Percentiles rank a stretch among this genome's conserved stretches.
Evolutionary conservation across 2,329 filamentous ascomycete genomes (phyloP).

Genomic region (Colletotrichum brevisporum): DNA sequence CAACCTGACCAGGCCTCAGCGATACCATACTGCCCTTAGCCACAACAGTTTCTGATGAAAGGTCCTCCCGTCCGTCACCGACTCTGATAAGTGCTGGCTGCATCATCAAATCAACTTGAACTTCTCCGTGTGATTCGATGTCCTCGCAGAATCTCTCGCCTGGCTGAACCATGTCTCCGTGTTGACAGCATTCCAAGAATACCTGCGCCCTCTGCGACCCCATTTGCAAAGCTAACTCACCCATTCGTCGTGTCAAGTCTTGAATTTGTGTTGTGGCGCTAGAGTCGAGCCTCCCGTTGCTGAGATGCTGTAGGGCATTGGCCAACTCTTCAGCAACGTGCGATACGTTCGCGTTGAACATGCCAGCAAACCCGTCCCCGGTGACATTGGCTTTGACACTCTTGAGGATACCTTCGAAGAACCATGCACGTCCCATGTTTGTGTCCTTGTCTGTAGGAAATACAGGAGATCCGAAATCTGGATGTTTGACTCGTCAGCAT

Average conservation of each 20-base stretch:
- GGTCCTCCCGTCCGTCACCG: conserved; percentile 28
- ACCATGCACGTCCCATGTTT: conserved; percentile 9
- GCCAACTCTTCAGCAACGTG: neutral
- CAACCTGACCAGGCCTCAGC: neutral
- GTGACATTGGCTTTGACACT: conserved; percentile 5
- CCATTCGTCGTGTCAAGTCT: neutral
- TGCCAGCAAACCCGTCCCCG: neutral
- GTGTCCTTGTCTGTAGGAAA: conserved; percentile 28
- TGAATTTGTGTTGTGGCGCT: neutral
- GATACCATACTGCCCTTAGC: conserved; percentile 16
- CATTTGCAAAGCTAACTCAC: conserved; percentile 26
- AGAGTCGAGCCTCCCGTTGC: neutral
- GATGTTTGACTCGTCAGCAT: neutral
- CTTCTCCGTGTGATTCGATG: neutral
- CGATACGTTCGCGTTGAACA: conserved; percentile 10
- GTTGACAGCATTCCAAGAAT: conserved; percentile 7
- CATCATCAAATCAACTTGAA: conserved; percentile 27
- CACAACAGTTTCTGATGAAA: conserved; percentile 6
- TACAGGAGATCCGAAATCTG: neutral
- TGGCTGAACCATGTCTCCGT: conserved; percentile 1
- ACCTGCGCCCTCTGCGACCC: conserved; percentile 31
- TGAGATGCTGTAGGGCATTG: conserved; percentile 2
- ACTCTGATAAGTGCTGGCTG: conserved; percentile 20
- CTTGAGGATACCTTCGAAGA: conserved; percentile 20
- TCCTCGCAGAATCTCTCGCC: conserved; percentile 11